These are phyloP conservation scores for Dictyostelium brefeldianum DNA, from an alignment of 78 protist genomes.

Conservation along the genomic window DNA sequence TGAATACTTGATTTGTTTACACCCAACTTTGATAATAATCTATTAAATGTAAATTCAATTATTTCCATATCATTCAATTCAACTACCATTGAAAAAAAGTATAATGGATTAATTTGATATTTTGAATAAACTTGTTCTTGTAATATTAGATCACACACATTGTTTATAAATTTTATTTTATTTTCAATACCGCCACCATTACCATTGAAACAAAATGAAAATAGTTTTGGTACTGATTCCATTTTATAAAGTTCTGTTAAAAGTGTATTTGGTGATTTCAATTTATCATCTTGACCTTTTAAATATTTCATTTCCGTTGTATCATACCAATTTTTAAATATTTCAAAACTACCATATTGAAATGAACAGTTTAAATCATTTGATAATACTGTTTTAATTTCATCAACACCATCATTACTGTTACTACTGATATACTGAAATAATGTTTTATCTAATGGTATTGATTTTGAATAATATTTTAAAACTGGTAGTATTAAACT, in stretches of 20 bases:
- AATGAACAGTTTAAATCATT: neutral
- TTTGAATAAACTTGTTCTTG: neutral
- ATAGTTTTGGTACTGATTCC: neutral
- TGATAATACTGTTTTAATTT: neutral
- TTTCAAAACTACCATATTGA: neutral
- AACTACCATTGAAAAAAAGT: neutral
- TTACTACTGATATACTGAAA: neutral
- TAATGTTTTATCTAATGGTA: neutral
- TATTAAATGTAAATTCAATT: neutral
- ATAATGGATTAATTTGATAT: neutral
- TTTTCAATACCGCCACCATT: neutral
- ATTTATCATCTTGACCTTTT: neutral
- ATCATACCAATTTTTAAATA: too few relatives aligned
- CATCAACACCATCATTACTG: neutral
- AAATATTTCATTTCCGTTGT: neutral
- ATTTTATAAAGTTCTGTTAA: neutral
- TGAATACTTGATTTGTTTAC: too few relatives aligned
- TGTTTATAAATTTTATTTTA: neutral
- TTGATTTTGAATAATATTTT: neutral
- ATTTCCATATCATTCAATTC: neutral
- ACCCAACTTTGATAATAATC: too few relatives aligned
- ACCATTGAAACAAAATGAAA: neutral
- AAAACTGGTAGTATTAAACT: neutral
- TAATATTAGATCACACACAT: neutral
- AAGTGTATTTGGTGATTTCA: too few relatives aligned